Base-by-base conservation (phyloP, 2,329 filamentous ascomycete genomes). In the Aspergillus niger region DNA sequence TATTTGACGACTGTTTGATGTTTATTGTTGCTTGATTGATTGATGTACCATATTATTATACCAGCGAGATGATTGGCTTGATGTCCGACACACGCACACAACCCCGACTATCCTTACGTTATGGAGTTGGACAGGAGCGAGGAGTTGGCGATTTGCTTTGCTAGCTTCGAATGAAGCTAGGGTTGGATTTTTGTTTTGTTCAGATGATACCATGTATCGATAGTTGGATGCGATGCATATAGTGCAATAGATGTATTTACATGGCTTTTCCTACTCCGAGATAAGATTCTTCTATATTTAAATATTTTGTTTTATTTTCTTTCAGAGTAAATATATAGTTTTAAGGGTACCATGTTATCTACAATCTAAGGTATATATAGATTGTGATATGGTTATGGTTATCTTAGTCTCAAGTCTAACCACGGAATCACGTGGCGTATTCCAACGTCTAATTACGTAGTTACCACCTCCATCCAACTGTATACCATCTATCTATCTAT, bases 1-100 rank as follows among this genome's bases (percentile, higher is more conserved):
- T 41, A 22, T 56, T 28, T 58, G 17, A 26, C 48, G 44, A 17
- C 43, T 62, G 50, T 15, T 38, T 61, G 59, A 50, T 55, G 41
- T 55, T 36, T 36, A 2, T 36, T 36, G 32, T 36, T 36, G 32
- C 13, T 36, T 36, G 28, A 30, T 30, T 62, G 54, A 38, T 38
- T 61, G 59, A 50, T 55, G 53, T 55, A 55, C 11, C 22, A 55
- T 55, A 55, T 36, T 36, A 36, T 36, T 36, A 36, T 36, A 36
- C 32, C 32, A 36, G 32, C 32, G 32, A 13, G 32, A 36, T 36
- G 32, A 36, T 36, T 13, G 32, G 32, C 15, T 36, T 36, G 11
- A 15, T 36, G 5, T 36, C 32, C 32, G 32, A 36, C 11, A 36
- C 32, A 36, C 32, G 32, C 32, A 36, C 32, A 36, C 32, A 32